These are phyloP conservation scores for Solanum lignicaule DNA, from an alignment of 257 asterid genomes.

Conservation along the genomic window DNA sequence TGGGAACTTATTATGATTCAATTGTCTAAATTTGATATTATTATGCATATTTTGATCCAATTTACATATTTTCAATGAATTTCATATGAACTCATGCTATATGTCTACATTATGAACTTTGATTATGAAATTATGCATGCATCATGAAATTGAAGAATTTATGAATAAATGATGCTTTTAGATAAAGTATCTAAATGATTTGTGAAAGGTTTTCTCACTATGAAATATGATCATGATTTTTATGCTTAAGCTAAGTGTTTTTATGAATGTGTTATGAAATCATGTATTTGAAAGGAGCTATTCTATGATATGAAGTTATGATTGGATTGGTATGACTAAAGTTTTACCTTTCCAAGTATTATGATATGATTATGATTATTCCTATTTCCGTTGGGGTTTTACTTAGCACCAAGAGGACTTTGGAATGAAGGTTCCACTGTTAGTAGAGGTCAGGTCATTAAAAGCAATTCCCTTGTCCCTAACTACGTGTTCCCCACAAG, in stretches of 20 bases:
- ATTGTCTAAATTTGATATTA: not conserved
- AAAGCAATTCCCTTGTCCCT: not conserved
- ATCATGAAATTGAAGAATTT: not conserved
- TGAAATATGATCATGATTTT: not conserved
- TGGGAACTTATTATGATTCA: not conserved
- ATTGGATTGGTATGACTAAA: not conserved
- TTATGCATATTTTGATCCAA: not conserved
- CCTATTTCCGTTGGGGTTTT: too few relatives aligned
- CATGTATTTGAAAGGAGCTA: not conserved
- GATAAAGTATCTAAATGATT: not conserved
- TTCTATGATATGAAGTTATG: not conserved
- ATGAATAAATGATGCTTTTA: not conserved
- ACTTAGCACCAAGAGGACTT: not conserved
- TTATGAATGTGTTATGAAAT: too few relatives aligned
- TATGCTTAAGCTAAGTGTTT: not conserved
- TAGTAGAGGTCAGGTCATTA: not conserved
- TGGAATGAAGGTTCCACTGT: not conserved
- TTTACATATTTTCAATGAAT: too few relatives aligned
- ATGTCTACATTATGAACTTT: not conserved
- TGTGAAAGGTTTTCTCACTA: not conserved
- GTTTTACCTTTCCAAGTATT: not conserved
- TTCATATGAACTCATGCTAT: not conserved
- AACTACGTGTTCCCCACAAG: not conserved
- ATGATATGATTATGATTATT: not conserved
- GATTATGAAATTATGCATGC: not conserved